Conservation (phyloP, 2,329 filamentous ascomycete genomes). For the Colletotrichum navitas region DNA sequence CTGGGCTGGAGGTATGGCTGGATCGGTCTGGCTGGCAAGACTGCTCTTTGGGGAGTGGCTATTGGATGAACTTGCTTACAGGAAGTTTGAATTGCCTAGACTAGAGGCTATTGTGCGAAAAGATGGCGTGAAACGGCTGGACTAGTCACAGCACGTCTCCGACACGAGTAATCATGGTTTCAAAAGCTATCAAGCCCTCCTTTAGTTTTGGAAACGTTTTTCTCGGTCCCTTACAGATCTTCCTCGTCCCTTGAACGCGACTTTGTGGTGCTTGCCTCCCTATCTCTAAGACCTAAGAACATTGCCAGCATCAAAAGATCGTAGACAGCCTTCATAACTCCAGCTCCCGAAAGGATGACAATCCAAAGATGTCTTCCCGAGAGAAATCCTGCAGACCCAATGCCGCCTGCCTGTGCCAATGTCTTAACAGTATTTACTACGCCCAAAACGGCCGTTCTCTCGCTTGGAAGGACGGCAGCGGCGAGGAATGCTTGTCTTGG, state of each 20-base stretch:
- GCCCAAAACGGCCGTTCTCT: slow-evolving; percentile 80
- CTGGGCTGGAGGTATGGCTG: slow-evolving; percentile 52
- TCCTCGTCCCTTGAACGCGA: slow-evolving; percentile 31
- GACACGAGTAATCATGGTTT: neutral
- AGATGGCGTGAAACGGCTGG: slow-evolving; percentile 25
- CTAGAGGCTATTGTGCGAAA: slow-evolving; percentile 38
- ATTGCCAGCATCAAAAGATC: slow-evolving; percentile 69
- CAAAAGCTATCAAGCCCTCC: neutral
- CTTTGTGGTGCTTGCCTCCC: slow-evolving; percentile 43
- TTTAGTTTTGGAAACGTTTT: neutral
- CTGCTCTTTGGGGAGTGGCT: slow-evolving; percentile 48
- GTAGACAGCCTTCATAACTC: slow-evolving; percentile 71
- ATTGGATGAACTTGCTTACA: slow-evolving; percentile 48
- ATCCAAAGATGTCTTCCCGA: slow-evolving; percentile 69
- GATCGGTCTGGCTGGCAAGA: slow-evolving; percentile 48
- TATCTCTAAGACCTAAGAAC: slow-evolving; percentile 54
- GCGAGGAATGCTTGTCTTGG: slow-evolving; percentile 78
- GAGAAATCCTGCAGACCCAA: slow-evolving; percentile 73
- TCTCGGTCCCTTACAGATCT: neutral
- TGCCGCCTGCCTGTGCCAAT: slow-evolving; percentile 70
- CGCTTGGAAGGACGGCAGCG: slow-evolving; percentile 71
- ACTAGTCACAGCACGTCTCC: neutral
- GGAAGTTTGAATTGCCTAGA: slow-evolving; percentile 57
- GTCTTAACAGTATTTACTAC: slow-evolving; percentile 79
- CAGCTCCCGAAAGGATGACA: slow-evolving; percentile 73